Percentiles rank a stretch among this genome's conserved stretches.
phyloP scores from a whole-genome alignment of 208 protist species.

The Wallacemonas sp. region DNA sequence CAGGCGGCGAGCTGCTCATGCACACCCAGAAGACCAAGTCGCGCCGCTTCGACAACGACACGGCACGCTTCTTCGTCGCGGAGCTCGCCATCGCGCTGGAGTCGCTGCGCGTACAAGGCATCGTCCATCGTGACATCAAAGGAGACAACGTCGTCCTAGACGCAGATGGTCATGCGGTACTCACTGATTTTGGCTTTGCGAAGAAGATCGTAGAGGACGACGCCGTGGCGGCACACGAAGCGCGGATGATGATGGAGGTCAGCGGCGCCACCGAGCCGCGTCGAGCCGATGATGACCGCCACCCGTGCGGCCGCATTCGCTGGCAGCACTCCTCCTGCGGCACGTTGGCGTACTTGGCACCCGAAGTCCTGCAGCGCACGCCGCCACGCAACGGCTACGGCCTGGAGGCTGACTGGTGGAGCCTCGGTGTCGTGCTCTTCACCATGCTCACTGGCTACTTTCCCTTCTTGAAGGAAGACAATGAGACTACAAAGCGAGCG shows the following conservation, averaged over 20 bases:
- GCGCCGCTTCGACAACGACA: constrained; percentile 51
- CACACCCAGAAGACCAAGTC: constrained; percentile 74
- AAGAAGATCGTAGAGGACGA: constrained; percentile 56
- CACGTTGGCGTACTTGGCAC: constrained; percentile 89
- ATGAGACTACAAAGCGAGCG: constrained; percentile 49
- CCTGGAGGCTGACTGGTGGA: constrained; percentile 84
- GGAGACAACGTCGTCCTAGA: constrained; percentile 88
- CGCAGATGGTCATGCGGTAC: constrained; percentile 65
- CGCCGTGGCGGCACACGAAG: constrained; percentile 44
- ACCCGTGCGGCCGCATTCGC: constrained; percentile 19
- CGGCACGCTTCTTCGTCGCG: constrained; percentile 87
- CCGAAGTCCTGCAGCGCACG: constrained; percentile 63
- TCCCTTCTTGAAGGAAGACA: constrained; percentile 57
- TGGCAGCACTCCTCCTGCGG: constrained; percentile 81
- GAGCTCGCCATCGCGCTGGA: constrained; percentile 88
- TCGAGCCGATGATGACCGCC: constrained; percentile 30
- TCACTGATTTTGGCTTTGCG: constrained; percentile 90
- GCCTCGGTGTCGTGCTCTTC: constrained; percentile 77
- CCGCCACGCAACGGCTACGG: constrained; percentile 54
- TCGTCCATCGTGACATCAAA: constrained; percentile 89
- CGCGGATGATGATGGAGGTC: neutral
- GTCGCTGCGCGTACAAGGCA: constrained; percentile 72
- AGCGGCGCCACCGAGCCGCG: neutral
- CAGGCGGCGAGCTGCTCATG: constrained; percentile 93
- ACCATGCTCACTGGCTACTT: constrained; percentile 77